These are phyloP conservation scores for Saururus chinensis DNA, from an alignment of 164 flowering plant genomes.

Conservation along the genomic window DNA sequence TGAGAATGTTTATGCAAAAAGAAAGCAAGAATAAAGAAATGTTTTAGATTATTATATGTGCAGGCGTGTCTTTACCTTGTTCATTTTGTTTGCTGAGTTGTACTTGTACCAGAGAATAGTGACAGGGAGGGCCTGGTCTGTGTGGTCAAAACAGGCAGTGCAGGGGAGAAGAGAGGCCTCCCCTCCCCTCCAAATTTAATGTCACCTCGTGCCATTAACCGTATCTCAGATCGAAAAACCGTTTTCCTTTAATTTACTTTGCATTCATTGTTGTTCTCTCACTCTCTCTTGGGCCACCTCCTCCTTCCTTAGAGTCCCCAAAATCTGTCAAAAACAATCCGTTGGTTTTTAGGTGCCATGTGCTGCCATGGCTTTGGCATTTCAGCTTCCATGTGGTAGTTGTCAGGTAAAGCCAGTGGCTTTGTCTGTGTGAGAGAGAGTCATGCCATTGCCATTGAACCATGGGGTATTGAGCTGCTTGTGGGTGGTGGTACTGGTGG, in stretches of 20 bases:
- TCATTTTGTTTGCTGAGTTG: neutral
- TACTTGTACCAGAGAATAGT: neutral
- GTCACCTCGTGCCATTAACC: slow-evolving; percentile 6
- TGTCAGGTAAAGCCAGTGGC: slow-evolving; percentile 16
- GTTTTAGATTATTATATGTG: neutral
- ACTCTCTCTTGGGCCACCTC: too few species aligned
- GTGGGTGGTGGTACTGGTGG: neutral
- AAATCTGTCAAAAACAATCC: too few species aligned
- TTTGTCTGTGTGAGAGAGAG: slow-evolving; percentile 2
- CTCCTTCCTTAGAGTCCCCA: neutral
- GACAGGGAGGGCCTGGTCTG: neutral
- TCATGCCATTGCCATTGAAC: neutral
- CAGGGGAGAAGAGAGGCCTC: neutral
- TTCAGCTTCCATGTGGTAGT: slow-evolving; percentile 6
- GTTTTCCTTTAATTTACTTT: neutral
- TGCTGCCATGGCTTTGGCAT: too few species aligned
- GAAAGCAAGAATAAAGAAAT: neutral
- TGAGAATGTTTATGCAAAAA: neutral
- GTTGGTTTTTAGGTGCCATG: too few species aligned
- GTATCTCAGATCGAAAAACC: slow-evolving; percentile 2
- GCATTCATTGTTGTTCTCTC: neutral
- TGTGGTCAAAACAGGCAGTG: neutral
- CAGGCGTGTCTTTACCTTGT: neutral
- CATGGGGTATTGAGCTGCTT: neutral
- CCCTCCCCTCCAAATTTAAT: neutral